Evolutionary conservation across 1,284 basidiomycete species (phyloP).

Genomic region (Lignosus rhinocerotis): DNA sequence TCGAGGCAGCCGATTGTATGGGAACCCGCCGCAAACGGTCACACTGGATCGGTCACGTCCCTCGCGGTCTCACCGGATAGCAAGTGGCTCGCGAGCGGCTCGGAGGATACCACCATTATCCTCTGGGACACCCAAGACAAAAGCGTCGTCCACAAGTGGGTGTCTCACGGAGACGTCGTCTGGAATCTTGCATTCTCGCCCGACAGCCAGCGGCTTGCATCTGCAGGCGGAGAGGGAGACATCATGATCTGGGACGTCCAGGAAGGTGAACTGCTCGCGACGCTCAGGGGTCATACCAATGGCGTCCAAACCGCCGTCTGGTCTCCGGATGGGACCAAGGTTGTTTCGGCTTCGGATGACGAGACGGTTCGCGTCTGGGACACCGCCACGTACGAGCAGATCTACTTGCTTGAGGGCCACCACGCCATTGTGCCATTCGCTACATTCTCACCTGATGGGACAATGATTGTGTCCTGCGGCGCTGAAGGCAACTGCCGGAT

Average conservation of each 20-base stretch:
- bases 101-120: slow-evolving; percentile 18
- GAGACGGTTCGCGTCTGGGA: slow-evolving; percentile 29
- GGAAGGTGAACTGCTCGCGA: slow-evolving; percentile 3
- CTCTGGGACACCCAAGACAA: slow-evolving; percentile 12
- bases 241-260: slow-evolving; percentile 24
- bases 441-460: slow-evolving; percentile 24
- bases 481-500: slow-evolving; percentile 20
- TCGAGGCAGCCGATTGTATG: background rate
- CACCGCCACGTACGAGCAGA: slow-evolving; percentile 15
- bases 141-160: slow-evolving; percentile 10
- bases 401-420: slow-evolving; percentile 20
- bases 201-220: slow-evolving; percentile 22
- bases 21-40: slow-evolving; percentile 6
- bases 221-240: slow-evolving; percentile 21
- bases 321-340: slow-evolving; percentile 25
- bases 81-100: slow-evolving; percentile 20
- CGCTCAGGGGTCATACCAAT: slow-evolving; percentile 18
- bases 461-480: slow-evolving; percentile 21
- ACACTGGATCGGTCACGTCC: slow-evolving; percentile 10
- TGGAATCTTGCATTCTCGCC: slow-evolving; percentile 27
- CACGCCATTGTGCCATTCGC: slow-evolving; percentile 21
- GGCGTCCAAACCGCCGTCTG: slow-evolving; percentile 21
- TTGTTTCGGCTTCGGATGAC: slow-evolving; percentile 30
- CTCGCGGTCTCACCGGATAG: slow-evolving; percentile 25
- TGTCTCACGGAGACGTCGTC: slow-evolving; percentile 13